Evolutionary conservation across 495 filamentous ascomycete genomes (phyloP).

Genomic region (Bacidia rubella): DNA sequence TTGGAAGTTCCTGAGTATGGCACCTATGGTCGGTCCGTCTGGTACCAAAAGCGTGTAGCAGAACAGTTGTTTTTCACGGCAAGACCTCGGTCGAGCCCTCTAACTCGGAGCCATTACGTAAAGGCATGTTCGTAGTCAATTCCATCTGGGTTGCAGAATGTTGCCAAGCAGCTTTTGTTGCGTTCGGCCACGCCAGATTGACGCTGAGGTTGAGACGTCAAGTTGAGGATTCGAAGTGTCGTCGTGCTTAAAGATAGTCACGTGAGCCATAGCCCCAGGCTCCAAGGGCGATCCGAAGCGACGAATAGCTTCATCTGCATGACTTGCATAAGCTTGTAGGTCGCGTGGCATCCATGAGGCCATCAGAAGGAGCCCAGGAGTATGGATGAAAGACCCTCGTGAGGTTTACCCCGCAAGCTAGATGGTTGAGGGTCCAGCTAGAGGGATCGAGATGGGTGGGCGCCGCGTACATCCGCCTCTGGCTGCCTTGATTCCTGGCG

Average conservation of each 20-base stretch:
- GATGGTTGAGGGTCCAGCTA: not conserved
- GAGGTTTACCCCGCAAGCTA: conserved; percentile 2
- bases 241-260: too few species aligned
- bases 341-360: not conserved
- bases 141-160: too few species aligned
- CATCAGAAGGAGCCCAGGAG: not conserved
- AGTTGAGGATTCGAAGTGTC: too few species aligned
- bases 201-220: too few species aligned
- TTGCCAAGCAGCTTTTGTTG: too few species aligned
- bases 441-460: not conserved
- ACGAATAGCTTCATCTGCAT: conserved; percentile 1
- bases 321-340: conserved; percentile 2
- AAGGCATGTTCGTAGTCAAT: not conserved
- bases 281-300: not conserved
- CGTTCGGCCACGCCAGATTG: too few species aligned
- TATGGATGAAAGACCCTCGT: not conserved
- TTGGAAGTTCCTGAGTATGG: not conserved
- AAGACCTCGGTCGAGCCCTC: not conserved
- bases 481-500: not conserved
- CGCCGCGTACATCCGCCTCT: not conserved
- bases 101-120: not conserved
- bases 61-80: not conserved
- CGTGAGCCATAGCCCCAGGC: too few species aligned
- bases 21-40: not conserved
- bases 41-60: not conserved